Evolutionary conservation across 2,329 filamentous ascomycete genomes (phyloP).

Genomic region (Ascochyta rabiei): DNA sequence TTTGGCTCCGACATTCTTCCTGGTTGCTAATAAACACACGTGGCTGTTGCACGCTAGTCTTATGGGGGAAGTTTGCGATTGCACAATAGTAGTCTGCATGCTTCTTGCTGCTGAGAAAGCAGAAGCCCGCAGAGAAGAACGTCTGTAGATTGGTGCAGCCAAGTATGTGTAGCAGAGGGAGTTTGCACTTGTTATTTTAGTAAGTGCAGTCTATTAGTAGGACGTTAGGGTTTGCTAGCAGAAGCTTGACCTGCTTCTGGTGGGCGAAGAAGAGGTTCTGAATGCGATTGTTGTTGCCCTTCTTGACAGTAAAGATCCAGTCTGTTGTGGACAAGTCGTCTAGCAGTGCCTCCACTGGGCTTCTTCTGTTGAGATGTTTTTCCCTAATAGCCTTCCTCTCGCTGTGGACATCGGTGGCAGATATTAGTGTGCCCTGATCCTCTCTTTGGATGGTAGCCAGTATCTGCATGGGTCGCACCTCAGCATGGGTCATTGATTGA

Average conservation of each 20-base stretch:
- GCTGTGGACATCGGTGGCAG: slow-evolving; percentile 4
- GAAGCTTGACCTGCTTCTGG: slow-evolving; percentile 17
- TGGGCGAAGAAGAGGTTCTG: slow-evolving; percentile 21
- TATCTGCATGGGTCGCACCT: slow-evolving; percentile 14
- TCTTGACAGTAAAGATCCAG: slow-evolving; percentile 20
- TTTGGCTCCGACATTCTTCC: too few relatives aligned
- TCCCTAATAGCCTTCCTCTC: slow-evolving; percentile 16
- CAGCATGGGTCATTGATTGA: slow-evolving; percentile 18
- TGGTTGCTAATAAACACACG: slow-evolving; percentile 20
- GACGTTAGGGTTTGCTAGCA: slow-evolving; percentile 17
- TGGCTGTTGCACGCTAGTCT: slow-evolving; percentile 16
- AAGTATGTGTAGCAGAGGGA: slow-evolving; percentile 18
- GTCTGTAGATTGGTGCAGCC: slow-evolving; percentile 20
- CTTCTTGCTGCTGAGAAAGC: slow-evolving; percentile 17
- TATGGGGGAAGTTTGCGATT: slow-evolving; percentile 20
- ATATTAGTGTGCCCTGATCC: too few relatives aligned
- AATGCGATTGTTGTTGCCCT: slow-evolving; percentile 16
- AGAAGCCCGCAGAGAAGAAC: slow-evolving; percentile 22
- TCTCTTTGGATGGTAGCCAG: too few relatives aligned
- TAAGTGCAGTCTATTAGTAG: slow-evolving; percentile 21
- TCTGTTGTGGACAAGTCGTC: slow-evolving; percentile 15
- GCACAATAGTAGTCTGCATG: slow-evolving; percentile 18
- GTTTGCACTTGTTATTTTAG: slow-evolving; percentile 19
- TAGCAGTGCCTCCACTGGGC: slow-evolving; percentile 17
- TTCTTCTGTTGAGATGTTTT: slow-evolving; percentile 15